These are phyloP conservation scores for Fusarium neocosmosporiellum DNA, from an alignment of 2,329 filamentous ascomycete species.

Conservation along the genomic window DNA sequence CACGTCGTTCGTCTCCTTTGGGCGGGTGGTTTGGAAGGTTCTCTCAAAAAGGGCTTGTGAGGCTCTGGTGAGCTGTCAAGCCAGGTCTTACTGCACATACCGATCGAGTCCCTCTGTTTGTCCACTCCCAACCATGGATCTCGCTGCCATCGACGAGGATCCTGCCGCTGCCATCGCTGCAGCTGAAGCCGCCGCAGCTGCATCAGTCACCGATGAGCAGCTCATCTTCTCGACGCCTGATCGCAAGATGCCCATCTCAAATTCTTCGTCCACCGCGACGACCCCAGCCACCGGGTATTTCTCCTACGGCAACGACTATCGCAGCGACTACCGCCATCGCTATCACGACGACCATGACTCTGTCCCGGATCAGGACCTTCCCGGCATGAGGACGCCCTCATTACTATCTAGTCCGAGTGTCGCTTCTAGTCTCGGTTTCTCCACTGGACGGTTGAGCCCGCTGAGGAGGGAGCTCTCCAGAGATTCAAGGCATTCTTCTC, in stretches of 20 bases:
- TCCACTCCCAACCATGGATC: slow-evolving; percentile 36
- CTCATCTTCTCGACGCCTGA: slow-evolving; percentile 42
- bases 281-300: slow-evolving; percentile 42
- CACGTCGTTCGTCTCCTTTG: slow-evolving; percentile 37
- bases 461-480: slow-evolving; percentile 45
- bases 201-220: slow-evolving; percentile 36
- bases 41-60: slow-evolving; percentile 35
- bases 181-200: slow-evolving; percentile 34
- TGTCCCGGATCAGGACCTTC: slow-evolving; percentile 32
- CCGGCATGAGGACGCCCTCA: slow-evolving; percentile 43
- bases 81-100: slow-evolving; percentile 16
- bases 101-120: slow-evolving; percentile 18
- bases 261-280: slow-evolving; percentile 28
- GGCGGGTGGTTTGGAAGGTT: slow-evolving; percentile 15
- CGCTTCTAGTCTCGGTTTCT: slow-evolving; percentile 48
- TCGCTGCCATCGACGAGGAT: slow-evolving; percentile 42
- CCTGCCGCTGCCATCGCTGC: slow-evolving; percentile 41
- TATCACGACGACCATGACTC: slow-evolving; percentile 42
- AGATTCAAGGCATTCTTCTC: slow-evolving; percentile 37
- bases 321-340: slow-evolving; percentile 38
- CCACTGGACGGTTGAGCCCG: slow-evolving; percentile 47
- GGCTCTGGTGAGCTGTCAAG: slow-evolving; percentile 36
- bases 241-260: slow-evolving; percentile 36
- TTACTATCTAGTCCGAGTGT: slow-evolving; percentile 49
- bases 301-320: slow-evolving; percentile 36